Evolutionary conservation across 495 filamentous ascomycete genomes (phyloP).

Genomic region (Aspergillus affinis): DNA sequence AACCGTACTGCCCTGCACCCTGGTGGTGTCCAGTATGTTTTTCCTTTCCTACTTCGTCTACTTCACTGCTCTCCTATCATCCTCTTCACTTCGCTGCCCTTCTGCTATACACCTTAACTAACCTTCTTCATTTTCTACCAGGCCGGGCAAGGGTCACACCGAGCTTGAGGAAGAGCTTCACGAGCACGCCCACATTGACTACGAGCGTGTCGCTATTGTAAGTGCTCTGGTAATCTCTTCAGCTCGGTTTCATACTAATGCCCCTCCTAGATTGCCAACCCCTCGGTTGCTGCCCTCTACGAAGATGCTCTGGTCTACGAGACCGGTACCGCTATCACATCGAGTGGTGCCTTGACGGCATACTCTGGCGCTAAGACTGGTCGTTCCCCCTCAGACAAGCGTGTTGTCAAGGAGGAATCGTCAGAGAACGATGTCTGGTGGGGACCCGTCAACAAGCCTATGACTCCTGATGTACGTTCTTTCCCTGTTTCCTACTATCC

Average conservation of each 20-base stretch:
- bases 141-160: slow-evolving; percentile 83
- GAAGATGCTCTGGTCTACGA: slow-evolving; percentile 99
- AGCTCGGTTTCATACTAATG: slow-evolving; percentile 11
- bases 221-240: slow-evolving; percentile 23
- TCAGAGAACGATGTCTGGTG: slow-evolving; percentile 96
- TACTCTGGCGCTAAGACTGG: slow-evolving; percentile 99
- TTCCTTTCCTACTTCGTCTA: slow-evolving; percentile 13
- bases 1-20: slow-evolving; percentile 91
- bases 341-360: slow-evolving; percentile 88
- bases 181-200: slow-evolving; percentile 98
- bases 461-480: slow-evolving; percentile 89
- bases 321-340: slow-evolving; percentile 95
- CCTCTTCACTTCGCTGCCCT: background rate
- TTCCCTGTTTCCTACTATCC: slow-evolving; percentile 1
- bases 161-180: slow-evolving; percentile 97
- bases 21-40: slow-evolving; percentile 82
- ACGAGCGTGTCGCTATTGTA: slow-evolving; percentile 97
- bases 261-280: slow-evolving; percentile 72
- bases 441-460: slow-evolving; percentile 98
- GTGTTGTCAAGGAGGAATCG: slow-evolving; percentile 86
- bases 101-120: slow-evolving; percentile 34
- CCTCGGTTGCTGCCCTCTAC: slow-evolving; percentile 90
- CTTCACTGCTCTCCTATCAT: background rate
- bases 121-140: slow-evolving; percentile 39
- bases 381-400: slow-evolving; percentile 94